Base-by-base conservation (phyloP, 176 grass and related monocot species). In the Juncus effusus region DNA sequence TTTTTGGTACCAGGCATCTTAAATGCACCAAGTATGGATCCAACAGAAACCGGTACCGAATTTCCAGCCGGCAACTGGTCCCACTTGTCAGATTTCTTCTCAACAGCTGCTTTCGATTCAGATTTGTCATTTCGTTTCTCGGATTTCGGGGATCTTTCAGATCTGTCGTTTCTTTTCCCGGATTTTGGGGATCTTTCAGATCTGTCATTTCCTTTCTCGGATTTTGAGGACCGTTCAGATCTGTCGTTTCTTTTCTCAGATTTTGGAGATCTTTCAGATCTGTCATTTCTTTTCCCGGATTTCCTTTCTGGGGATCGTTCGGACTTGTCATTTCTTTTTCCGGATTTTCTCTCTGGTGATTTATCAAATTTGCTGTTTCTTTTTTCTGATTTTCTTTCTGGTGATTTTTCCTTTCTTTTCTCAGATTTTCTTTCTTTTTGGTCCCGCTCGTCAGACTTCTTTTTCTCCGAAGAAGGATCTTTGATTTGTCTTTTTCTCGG, bases 401-500 rank as follows among this genome's bases (percentile, higher is more conserved):
- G 69, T 28, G 54, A 72, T 42, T 14, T 53, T 36, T 16, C 54
- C 11, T 44, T 41, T 56, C 55, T 59, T 56, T 12, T 60, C 54
- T 36, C 55, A 36, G 6, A 72, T 7, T 72, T 72, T 12, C 69
- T 72, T 45, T 59, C 40, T 75, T 75, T 82, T 47, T 85, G 86
- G 69, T 99, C 89, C 83, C 83, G 89, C 70, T 74, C 89, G 60
- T 65, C 59, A 74, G 85, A 70, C 77, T 79, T 94, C 73, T 79
- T 94, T 66, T 94, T 67, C 42, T 81, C 72, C 36, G 73, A 14
- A 76, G 53, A 4, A 69, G 79, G 16, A 70, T 76, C 69, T 10
- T 61, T 63, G 72, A 77, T 85, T 83, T 79, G 85, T 53, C 77
- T 86, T 82, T 89, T 95, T 75, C 90, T 95, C 65, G 85, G 90